phyloP scores from a whole-genome alignment of 2,329 filamentous ascomycete species.

The Cladosporium sp. region DNA sequence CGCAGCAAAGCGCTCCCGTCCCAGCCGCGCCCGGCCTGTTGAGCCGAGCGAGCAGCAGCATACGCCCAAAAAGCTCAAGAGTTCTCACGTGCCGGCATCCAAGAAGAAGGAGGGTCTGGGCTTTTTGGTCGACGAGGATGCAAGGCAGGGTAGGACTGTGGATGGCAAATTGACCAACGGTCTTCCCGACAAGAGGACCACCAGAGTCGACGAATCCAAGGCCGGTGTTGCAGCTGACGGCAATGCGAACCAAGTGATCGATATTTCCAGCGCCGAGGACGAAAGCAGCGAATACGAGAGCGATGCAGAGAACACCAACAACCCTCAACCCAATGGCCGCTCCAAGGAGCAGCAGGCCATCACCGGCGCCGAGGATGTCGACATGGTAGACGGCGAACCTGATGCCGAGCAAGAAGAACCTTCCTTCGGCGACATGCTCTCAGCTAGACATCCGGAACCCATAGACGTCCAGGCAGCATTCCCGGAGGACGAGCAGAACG shows the following conservation, averaged over 20 bases:
- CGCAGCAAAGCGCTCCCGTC: constrained; percentile 29
- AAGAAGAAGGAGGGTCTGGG: constrained; percentile 23
- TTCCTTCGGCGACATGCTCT: constrained; percentile 83
- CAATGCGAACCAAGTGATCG: constrained; percentile 40
- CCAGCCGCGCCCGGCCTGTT: constrained; percentile 24
- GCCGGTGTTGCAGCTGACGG: constrained; percentile 46
- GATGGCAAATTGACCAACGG: constrained; percentile 49
- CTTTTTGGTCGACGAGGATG: constrained; percentile 33
- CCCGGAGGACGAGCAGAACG: constrained; percentile 39
- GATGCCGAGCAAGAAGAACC: constrained; percentile 42
- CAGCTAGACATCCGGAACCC: constrained; percentile 61
- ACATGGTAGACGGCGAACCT: constrained; percentile 27
- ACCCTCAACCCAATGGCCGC: constrained; percentile 14
- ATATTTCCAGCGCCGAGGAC: constrained; percentile 46
- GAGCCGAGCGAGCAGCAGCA: constrained; percentile 18
- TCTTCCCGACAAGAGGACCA: constrained; percentile 45
- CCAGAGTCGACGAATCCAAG: constrained; percentile 54
- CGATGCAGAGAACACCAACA: constrained; percentile 16
- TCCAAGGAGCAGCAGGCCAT: constrained; percentile 25
- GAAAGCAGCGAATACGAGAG: constrained; percentile 23
- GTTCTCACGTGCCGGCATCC: constrained; percentile 27
- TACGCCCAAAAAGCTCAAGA: constrained; percentile 29
- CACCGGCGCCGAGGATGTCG: constrained; percentile 17
- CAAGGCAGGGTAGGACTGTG: constrained; percentile 33
- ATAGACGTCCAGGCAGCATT: constrained; percentile 68